These are phyloP conservation scores for Phytophthora nicotianae DNA, from an alignment of 352 stramenopile species.

Conservation along the genomic window DNA sequence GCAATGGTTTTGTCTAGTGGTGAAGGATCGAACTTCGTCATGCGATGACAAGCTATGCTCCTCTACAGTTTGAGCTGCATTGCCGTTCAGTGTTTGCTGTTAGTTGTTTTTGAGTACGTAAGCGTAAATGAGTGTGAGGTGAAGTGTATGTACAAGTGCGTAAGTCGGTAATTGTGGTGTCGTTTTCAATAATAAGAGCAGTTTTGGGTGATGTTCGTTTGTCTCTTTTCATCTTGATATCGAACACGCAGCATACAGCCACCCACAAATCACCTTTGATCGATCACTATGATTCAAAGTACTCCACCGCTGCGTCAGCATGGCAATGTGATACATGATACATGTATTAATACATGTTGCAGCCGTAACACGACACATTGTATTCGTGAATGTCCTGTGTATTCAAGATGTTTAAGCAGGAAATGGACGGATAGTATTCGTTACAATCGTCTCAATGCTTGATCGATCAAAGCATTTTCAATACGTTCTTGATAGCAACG, in stretches of 20 bases:
- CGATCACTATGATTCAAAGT: no score
- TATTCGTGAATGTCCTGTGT: no score
- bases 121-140: slow-evolving; percentile 14
- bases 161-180: slow-evolving; percentile 12
- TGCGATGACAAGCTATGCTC: not conserved
- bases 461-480: slow-evolving; percentile 3
- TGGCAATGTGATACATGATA: no score
- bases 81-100: slow-evolving; percentile 10
- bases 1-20: not conserved
- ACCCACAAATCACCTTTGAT: no score
- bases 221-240: not conserved
- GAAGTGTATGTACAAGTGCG: slow-evolving; percentile 13
- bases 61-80: slow-evolving; percentile 1
- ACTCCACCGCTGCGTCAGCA: no score
- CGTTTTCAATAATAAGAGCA: slow-evolving; percentile 4
- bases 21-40: slow-evolving; percentile 26
- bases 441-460: not conserved
- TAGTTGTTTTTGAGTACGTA: slow-evolving; percentile 16
- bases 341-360: no score
- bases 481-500: slow-evolving; percentile 30
- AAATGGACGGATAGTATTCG: no score
- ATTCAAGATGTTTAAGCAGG: no score
- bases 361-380: not conserved
- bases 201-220: not conserved
- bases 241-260: no score